A percentile compares a stretch with the other conserved stretches of the same genome.
These are phyloP conservation scores for Phytophthora macrochlamydospora DNA, from an alignment of 352 stramenopile species.

Conservation along the genomic window DNA sequence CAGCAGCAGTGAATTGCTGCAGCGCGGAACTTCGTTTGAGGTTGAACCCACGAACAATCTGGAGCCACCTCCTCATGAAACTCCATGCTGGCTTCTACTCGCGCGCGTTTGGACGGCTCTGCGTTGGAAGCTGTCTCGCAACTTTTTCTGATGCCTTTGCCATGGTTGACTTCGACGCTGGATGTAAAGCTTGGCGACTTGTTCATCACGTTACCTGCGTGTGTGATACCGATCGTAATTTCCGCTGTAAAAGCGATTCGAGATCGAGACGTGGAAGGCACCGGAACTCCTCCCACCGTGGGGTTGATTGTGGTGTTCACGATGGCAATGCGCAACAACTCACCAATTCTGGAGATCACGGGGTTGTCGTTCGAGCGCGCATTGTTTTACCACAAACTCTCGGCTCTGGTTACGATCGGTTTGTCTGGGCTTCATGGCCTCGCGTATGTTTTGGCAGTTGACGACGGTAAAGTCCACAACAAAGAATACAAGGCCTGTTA, in stretches of 20 bases:
- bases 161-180: conserved; percentile 28
- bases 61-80: conserved; percentile 10
- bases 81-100: conserved; percentile 8
- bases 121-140: conserved; percentile 30
- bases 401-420: conserved; percentile 37
- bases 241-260: conserved; percentile 19
- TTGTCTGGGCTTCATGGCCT: conserved; percentile 45
- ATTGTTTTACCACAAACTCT: conserved; percentile 59
- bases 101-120: conserved; percentile 29
- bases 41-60: conserved; percentile 20
- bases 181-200: conserved; percentile 49
- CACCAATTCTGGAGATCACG: conserved; percentile 40
- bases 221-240: conserved; percentile 19
- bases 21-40: too few species aligned
- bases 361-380: conserved; percentile 56
- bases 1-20: too few species aligned
- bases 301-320: conserved; percentile 45
- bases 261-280: conserved; percentile 17
- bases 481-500: conserved; percentile 31
- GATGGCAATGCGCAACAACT: conserved; percentile 57
- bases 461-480: conserved; percentile 22
- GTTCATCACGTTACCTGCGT: conserved; percentile 32
- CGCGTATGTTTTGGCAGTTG: conserved; percentile 38
- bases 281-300: conserved; percentile 29
- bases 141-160: conserved; percentile 34